Percentiles rank a stretch among this genome's conserved stretches.
Evolutionary conservation across 176 grass and related monocot genomes (phyloP).

Genomic region (Oryza glumipatula): DNA sequence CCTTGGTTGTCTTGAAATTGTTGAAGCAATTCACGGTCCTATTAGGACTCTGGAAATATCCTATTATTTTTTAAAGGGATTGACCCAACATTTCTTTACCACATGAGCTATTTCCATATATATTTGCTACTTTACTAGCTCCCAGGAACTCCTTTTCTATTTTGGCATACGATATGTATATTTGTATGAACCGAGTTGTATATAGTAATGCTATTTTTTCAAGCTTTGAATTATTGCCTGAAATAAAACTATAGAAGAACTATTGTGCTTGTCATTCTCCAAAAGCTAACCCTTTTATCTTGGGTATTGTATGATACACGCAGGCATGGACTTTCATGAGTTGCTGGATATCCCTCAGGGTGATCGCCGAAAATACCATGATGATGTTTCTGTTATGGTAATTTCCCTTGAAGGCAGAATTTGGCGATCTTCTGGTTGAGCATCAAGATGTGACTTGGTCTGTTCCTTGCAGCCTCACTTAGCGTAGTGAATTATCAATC

Average conservation of each 20-base stretch:
- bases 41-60: neutral
- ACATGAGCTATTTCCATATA: neutral
- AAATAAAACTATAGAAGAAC: neutral
- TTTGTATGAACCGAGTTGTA: neutral
- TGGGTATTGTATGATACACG: constrained; percentile 8
- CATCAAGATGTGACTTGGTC: constrained; percentile 27
- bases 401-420: constrained; percentile 84
- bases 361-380: constrained; percentile 78
- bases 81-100: neutral
- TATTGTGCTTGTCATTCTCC: neutral
- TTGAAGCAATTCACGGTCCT: neutral
- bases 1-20: neutral
- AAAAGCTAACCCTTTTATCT: constrained; percentile 3
- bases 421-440: constrained; percentile 78
- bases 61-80: neutral
- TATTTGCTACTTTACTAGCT: neutral
- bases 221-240: neutral
- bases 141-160: neutral
- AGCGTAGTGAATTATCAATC: constrained; percentile 38
- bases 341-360: constrained; percentile 83
- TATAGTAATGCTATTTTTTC: neutral
- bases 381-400: constrained; percentile 87
- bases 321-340: constrained; percentile 89
- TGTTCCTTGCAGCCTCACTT: constrained; percentile 52
- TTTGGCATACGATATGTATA: neutral